These are phyloP conservation scores for Ciborinia camelliae DNA, from an alignment of 2,329 filamentous ascomycete species.

Conservation along the genomic window DNA sequence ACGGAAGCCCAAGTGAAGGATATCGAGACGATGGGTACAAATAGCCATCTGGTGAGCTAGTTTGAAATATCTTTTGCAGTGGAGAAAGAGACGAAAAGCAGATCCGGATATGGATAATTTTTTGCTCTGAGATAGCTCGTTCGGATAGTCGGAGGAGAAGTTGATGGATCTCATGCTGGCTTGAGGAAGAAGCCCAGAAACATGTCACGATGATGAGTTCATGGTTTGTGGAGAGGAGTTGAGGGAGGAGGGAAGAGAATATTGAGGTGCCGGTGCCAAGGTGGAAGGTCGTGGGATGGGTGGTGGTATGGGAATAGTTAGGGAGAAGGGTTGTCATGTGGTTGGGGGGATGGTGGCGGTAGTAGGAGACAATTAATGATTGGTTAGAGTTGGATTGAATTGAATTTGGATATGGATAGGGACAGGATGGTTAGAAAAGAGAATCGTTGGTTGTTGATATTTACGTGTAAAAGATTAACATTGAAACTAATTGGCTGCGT, in stretches of 20 bases:
- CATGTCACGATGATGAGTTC: conserved; percentile 67
- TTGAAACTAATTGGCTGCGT: too few species aligned
- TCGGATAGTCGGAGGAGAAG: conserved; percentile 52
- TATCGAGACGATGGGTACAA: conserved; percentile 54
- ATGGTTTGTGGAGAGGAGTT: conserved; percentile 11
- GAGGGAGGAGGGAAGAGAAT: not conserved
- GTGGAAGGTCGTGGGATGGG: conserved; percentile 10
- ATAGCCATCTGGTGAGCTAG: conserved; percentile 58
- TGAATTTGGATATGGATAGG: too few species aligned
- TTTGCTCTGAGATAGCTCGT: conserved; percentile 38
- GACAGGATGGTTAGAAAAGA: too few species aligned
- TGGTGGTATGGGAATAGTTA: not conserved
- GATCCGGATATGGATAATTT: conserved; percentile 50
- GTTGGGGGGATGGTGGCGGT: not conserved
- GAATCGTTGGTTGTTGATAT: too few species aligned
- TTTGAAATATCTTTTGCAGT: conserved; percentile 72
- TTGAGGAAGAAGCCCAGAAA: conserved; percentile 71
- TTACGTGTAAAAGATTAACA: too few species aligned
- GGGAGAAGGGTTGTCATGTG: conserved; percentile 5
- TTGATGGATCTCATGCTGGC: conserved; percentile 50
- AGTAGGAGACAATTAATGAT: not conserved
- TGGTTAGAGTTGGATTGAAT: too few species aligned
- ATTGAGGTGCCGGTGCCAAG: conserved; percentile 10
- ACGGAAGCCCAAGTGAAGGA: conserved; percentile 61
- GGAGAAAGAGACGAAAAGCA: conserved; percentile 73